A percentile compares a stretch with the other conserved stretches of the same genome.
Evolutionary conservation across 1,284 basidiomycete genomes (phyloP).

Genomic region (Albatrellus sp.): DNA sequence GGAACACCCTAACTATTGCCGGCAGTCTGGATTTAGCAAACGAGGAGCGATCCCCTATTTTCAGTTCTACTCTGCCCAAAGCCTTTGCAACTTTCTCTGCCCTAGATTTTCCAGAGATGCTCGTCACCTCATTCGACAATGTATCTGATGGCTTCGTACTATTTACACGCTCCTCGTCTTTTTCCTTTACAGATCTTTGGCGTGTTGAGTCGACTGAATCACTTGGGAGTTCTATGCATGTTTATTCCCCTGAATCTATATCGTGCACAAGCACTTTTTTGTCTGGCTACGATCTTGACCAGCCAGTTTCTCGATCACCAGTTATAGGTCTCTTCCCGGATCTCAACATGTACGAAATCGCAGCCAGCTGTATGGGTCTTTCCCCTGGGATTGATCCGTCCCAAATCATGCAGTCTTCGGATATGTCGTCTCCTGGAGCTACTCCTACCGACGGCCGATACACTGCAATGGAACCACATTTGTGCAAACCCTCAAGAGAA

Average conservation of each 20-base stretch:
- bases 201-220: neutral
- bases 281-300: neutral
- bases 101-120: neutral
- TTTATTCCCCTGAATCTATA: slow-evolving; percentile 6
- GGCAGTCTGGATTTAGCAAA: neutral
- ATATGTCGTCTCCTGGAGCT: neutral
- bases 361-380: slow-evolving; percentile 12
- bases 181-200: neutral
- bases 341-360: slow-evolving; percentile 27
- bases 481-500: too few relatives aligned
- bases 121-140: neutral
- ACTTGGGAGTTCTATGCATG: slow-evolving; percentile 3
- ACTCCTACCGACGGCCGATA: too few relatives aligned
- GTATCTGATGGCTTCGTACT: neutral
- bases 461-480: too few relatives aligned
- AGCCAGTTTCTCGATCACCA: slow-evolving; percentile 6
- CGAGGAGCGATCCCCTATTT: slow-evolving; percentile 1
- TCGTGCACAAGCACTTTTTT: neutral
- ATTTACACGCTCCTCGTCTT: neutral
- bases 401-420: neutral
- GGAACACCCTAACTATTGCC: neutral
- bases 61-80: slow-evolving; percentile 2
- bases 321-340: slow-evolving; percentile 28
- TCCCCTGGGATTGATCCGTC: neutral
- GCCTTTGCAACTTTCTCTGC: neutral